Percentiles rank a stretch among this genome's conserved stretches.
Conservation (phyloP, 176 grass and related monocot genomes). For the Alloteropsis semialata region DNA sequence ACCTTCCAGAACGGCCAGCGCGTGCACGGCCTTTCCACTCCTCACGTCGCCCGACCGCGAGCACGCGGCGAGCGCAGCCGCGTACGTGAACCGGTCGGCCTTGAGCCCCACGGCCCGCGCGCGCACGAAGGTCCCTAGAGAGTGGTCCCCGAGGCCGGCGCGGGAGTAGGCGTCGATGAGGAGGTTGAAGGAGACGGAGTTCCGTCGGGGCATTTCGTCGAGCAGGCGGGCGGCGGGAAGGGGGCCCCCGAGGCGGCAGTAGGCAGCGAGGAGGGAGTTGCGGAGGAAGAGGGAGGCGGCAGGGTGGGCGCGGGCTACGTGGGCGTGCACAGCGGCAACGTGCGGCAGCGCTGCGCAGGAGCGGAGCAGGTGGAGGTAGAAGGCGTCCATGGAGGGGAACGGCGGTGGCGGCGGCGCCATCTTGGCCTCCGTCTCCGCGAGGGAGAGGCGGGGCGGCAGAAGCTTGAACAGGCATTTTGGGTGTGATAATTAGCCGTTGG, state of each 20-base stretch:
- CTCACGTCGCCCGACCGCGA: conserved; percentile 13
- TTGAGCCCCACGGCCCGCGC: conserved; percentile 7
- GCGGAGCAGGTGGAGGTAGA: conserved; percentile 46
- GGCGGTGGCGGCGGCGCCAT: neutral
- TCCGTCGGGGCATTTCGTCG: conserved; percentile 53
- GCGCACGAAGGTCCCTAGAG: conserved; percentile 29
- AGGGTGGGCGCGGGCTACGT: conserved; percentile 31
- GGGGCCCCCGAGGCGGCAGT: conserved; percentile 35
- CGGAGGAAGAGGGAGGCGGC: conserved; percentile 43
- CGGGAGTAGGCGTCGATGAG: conserved; percentile 52
- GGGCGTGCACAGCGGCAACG: conserved; percentile 44
- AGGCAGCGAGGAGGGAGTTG: conserved; percentile 53
- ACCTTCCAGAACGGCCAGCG: conserved; percentile 35
- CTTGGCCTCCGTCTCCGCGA: neutral
- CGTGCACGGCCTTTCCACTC: conserved; percentile 51
- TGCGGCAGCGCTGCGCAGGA: conserved; percentile 15
- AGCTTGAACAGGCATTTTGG: neutral
- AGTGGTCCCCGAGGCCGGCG: neutral
- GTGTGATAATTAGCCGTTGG: neutral
- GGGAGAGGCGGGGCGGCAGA: neutral
- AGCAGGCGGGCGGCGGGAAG: conserved; percentile 39
- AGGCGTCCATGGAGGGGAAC: conserved; percentile 28
- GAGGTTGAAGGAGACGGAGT: conserved; percentile 64
- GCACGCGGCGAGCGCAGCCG: conserved; percentile 38
- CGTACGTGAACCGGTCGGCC: conserved; percentile 56